A percentile compares a stretch with the other conserved stretches of the same genome.
Evolutionary conservation across 208 protist genomes (phyloP).

Genomic region (Leishmania turanica): DNA sequence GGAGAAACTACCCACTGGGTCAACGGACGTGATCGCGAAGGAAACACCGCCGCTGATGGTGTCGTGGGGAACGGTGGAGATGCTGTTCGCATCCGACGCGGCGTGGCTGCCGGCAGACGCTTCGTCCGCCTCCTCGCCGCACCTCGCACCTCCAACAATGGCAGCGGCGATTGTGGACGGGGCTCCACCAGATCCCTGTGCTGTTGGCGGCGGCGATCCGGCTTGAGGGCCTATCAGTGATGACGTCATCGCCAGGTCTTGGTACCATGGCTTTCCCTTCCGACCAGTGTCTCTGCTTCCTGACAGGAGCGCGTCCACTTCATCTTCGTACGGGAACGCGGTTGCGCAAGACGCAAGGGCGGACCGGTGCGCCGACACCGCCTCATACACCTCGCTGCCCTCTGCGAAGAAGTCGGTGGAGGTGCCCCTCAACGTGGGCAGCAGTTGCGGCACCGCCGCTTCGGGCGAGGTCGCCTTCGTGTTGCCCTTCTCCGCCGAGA

Average conservation of each 20-base stretch:
- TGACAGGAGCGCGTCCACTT: not conserved
- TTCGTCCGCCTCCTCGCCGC: not conserved
- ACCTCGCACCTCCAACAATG: not conserved
- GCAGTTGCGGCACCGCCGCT: slow-evolving; percentile 21
- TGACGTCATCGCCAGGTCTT: not conserved
- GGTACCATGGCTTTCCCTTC: slow-evolving; percentile 7
- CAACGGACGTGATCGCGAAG: slow-evolving; percentile 32
- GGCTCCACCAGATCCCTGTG: not conserved
- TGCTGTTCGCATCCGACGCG: slow-evolving; percentile 4
- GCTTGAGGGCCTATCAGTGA: not conserved
- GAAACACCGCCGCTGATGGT: slow-evolving; percentile 11
- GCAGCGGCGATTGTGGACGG: slow-evolving; percentile 10
- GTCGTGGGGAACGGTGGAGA: slow-evolving; percentile 16
- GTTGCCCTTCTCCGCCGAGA: not conserved
- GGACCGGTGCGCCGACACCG: slow-evolving; percentile 18
- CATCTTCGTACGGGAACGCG: slow-evolving; percentile 54
- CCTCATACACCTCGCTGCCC: slow-evolving; percentile 33
- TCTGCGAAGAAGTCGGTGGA: slow-evolving; percentile 47
- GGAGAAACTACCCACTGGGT: slow-evolving; percentile 58
- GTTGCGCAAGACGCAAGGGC: slow-evolving; percentile 37
- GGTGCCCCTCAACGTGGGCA: slow-evolving; percentile 30
- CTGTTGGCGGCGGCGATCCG: not conserved
- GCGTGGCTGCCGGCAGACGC: slow-evolving; percentile 6
- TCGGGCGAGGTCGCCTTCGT: not conserved
- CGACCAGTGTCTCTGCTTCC: not conserved